Percentiles rank a stretch among this genome's conserved stretches.
Evolutionary conservation across 2,329 filamentous ascomycete species (phyloP).

Genomic region (Escovopsis sp.): DNA sequence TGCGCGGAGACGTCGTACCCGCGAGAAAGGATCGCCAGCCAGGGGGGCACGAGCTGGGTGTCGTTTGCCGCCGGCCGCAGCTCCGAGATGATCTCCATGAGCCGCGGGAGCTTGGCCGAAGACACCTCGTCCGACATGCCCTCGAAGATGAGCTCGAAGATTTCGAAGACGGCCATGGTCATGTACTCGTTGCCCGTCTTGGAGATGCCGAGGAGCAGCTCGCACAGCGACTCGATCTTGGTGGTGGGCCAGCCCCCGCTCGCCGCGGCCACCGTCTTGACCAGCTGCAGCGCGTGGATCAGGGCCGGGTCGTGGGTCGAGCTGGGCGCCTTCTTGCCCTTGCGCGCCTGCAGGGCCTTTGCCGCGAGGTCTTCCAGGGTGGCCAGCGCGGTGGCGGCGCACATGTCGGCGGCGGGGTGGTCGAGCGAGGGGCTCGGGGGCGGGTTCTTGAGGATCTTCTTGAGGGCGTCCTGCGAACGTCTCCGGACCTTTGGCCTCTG

Average conservation of each 20-base stretch:
- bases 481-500: constrained; percentile 87
- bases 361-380: constrained; percentile 61
- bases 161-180: constrained; percentile 91
- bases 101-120: constrained; percentile 73
- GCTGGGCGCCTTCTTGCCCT: constrained; percentile 44
- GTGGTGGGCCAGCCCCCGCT: constrained; percentile 92
- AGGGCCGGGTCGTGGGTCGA: constrained; percentile 63
- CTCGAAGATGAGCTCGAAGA: constrained; percentile 93
- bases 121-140: constrained; percentile 80
- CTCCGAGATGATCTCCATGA: constrained; percentile 85
- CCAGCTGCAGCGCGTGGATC: constrained; percentile 82
- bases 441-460: constrained; percentile 66
- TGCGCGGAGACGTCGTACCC: constrained; percentile 91
- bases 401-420: constrained; percentile 91
- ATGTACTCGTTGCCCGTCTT: constrained; percentile 87
- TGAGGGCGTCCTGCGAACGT: constrained; percentile 78
- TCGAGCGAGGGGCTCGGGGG: constrained; percentile 87
- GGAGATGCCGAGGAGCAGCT: constrained; percentile 76
- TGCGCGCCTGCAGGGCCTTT: constrained; percentile 47
- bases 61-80: constrained; percentile 85
- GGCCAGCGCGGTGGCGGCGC: constrained; percentile 76
- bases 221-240: constrained; percentile 86
- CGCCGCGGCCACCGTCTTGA: constrained; percentile 75
- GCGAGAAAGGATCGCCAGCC: constrained; percentile 89
- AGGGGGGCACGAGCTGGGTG: constrained; percentile 84